Evolutionary conservation across 208 protist species (phyloP), one percentile per base, ranked within the genome.

Genomic region (Leishmania braziliensis): DNA sequence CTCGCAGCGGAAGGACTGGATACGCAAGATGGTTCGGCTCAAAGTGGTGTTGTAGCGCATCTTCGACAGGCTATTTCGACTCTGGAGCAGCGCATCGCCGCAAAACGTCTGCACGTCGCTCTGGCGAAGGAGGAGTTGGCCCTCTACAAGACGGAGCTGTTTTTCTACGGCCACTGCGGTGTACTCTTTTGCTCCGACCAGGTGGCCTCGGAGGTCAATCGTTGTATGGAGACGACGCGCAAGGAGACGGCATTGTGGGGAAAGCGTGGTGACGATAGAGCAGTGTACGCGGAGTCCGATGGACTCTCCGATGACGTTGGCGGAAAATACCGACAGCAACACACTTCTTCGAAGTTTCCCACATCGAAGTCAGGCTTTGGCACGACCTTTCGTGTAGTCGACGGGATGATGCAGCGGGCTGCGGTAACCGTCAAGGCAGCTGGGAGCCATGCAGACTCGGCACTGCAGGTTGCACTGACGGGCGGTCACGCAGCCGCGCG

Each of bases 61-160:
- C 74, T 91, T 33, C 81, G 85, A n/a, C 76, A 86, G 39, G 81
- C 80, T 3, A 72, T 96, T n/a, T 70, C 75, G 33, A 81, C 84
- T 39, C 76, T 93, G 20, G 84, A 89, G 62, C 76, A 70, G 20
- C 76, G 51, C 3, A 83, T 95, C 18, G 86, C 88, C 53, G 69
- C 80, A 1, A 84, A 82, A 29, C 86, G 92, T 1, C 79, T 96
- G 53, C 78, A 77, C 6, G 81, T 97, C 33, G 82, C 89, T 14
- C 85, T 97, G 5, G 94, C 93, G 66, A 96, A 96, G 79, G 92
- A 96, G 72, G 93, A 97, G 60, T 53, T 97, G 18, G 90, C 89
- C 6, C 77, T 96, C 5, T 97, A 92, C 84, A 95, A 94, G 77
- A 83, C 74, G 4, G 89, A 96, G 54, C 86, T 93, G 63, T 88